Conservation (phyloP, 345 rosid genomes). For the Pelargonium nanum region DNA sequence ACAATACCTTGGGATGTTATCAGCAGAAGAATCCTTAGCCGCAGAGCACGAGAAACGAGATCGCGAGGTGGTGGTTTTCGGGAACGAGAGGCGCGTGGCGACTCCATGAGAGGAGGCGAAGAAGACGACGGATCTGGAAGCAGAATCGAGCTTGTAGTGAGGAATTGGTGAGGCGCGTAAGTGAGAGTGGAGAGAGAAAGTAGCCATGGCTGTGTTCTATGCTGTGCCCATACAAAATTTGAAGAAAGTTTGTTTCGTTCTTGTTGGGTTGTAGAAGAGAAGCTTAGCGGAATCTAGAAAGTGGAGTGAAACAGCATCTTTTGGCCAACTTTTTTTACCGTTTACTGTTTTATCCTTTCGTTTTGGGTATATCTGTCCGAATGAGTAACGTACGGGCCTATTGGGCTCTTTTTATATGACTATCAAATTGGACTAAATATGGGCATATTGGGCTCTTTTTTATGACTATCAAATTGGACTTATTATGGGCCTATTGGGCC, state of each 20-base stretch:
- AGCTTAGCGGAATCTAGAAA: not conserved
- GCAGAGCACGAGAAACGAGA: constrained; percentile 24
- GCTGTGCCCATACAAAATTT: not conserved
- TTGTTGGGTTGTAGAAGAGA: not conserved
- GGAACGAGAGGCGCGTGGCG: constrained; percentile 13
- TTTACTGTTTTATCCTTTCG: too few species aligned
- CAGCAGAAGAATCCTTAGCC: constrained; percentile 36
- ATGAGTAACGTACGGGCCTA: not conserved
- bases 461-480: too few species aligned
- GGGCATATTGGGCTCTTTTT: not conserved
- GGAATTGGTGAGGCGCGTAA: constrained; percentile 10
- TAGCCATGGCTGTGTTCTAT: constrained; percentile 10
- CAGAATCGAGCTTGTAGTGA: constrained; percentile 13
- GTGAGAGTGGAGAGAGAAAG: constrained; percentile 22
- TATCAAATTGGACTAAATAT: too few species aligned
- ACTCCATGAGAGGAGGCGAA: constrained; percentile 14
- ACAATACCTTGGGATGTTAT: constrained; percentile 38
- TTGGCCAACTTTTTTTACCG: not conserved
- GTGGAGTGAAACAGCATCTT: not conserved
- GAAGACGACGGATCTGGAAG: constrained; percentile 17
- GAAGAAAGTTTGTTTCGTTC: not conserved
- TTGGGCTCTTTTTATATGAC: too few species aligned
- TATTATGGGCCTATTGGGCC: not conserved
- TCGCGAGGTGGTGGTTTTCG: constrained; percentile 13
- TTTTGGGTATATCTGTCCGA: not conserved